These are phyloP conservation scores for Linnemannia elongata DNA, from an alignment of 192 early-diverging fungal species.

Conservation along the genomic window DNA sequence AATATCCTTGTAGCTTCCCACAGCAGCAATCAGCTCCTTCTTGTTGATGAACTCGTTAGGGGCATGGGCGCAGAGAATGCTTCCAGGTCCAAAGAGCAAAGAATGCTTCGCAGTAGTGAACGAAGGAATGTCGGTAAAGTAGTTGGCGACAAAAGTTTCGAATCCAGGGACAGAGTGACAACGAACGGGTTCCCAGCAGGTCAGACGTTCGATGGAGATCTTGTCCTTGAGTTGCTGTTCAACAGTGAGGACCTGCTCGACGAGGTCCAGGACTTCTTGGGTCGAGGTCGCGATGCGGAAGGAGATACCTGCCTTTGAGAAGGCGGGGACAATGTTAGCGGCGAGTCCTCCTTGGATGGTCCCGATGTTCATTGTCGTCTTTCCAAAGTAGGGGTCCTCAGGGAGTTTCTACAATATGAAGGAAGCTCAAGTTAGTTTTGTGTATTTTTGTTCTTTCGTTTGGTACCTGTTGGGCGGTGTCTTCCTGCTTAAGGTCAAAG, in stretches of 20 bases:
- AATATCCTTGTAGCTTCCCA: conserved; percentile 59
- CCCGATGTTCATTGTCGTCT: conserved; percentile 64
- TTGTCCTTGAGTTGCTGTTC: conserved; percentile 46
- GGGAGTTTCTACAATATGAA: conserved; percentile 47
- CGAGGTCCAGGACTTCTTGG: conserved; percentile 49
- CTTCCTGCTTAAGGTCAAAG: neutral
- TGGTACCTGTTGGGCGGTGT: neutral
- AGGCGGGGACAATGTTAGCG: conserved; percentile 63
- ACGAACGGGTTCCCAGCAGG: conserved; percentile 59
- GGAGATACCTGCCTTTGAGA: conserved; percentile 56
- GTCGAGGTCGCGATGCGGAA: conserved; percentile 61
- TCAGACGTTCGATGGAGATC: conserved; percentile 42
- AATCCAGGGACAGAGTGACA: conserved; percentile 56
- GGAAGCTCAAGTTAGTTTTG: neutral
- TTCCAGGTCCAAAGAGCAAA: conserved; percentile 54
- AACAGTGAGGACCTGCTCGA: conserved; percentile 32
- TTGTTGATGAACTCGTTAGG: conserved; percentile 57
- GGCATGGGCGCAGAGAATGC: conserved; percentile 55
- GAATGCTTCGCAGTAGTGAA: conserved; percentile 48
- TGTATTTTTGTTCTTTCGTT: neutral
- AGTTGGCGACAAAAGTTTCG: conserved; percentile 54
- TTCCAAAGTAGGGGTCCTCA: conserved; percentile 52
- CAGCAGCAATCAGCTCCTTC: conserved; percentile 53
- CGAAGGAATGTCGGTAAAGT: conserved; percentile 57
- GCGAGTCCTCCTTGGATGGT: conserved; percentile 60